Base-by-base conservation (phyloP, 1,284 basidiomycete species). In the Wolfiporia cocos region DNA sequence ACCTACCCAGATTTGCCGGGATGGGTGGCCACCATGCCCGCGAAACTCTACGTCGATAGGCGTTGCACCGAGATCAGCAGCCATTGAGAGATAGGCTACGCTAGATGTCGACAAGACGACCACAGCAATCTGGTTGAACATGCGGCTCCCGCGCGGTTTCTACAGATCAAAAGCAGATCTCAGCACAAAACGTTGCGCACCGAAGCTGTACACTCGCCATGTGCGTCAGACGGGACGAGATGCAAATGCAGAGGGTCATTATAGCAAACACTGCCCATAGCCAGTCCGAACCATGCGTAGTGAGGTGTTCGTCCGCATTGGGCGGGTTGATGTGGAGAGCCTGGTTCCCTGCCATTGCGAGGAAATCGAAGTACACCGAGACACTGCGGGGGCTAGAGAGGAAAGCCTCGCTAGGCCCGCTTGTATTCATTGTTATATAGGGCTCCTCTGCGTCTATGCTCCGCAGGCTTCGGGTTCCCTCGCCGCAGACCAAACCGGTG, bases 21-120 rank as follows among this genome's bases (percentile, higher is more conserved):
- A 53, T 18, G 43, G 39, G 33, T 34, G 32, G 23, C 41, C 21
- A 28, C 42, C 37, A 19, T 49, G 15, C 20, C 43, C 48, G 29
- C 53, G 51, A 49, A 55, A 55, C 31, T 55, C 53, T 18, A 50
- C 52, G 18, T 29, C 18, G 43, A 53, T 39, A 18, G 53, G 53
- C 0, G 53, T 53, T 4, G 51, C 37, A 32, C 53, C 53, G 30
- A 55, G 45, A 42, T 55, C 53, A 39, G 53, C 52, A 14, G 53
- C 53, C 51, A 55, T 53, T 18, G 53, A 55, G 48, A 55, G 53
- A 49, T 55, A 55, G 5, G 51, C 37, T 21, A 55, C 32, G 23
- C 41, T 49, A 17, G 49, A 38, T n/a, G 51, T 51, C 15, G 49
- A 24, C 19, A 55, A 41, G 33, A 53, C 39, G 36, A 55, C 46